Evolutionary conservation across 208 protist genomes (phyloP).

Genomic region (Trichomonas gallinae): DNA sequence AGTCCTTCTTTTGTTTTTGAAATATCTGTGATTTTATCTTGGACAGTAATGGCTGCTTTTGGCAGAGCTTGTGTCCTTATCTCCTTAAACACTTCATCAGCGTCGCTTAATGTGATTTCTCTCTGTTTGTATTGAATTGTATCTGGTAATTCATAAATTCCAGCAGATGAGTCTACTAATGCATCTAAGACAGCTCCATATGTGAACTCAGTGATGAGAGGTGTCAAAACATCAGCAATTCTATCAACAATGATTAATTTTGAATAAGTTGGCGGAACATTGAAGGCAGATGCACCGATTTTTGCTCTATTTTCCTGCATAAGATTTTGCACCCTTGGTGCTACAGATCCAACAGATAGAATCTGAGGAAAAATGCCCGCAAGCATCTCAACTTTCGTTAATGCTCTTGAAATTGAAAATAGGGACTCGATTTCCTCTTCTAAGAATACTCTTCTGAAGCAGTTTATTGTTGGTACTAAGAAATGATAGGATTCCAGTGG

Average conservation of each 20-base stretch:
- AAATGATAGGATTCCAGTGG: background rate
- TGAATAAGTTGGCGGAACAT: background rate
- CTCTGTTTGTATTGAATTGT: background rate
- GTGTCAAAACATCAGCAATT: background rate
- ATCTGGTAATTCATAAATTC: background rate
- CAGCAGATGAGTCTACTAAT: background rate
- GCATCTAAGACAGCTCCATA: background rate
- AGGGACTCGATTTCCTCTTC: background rate
- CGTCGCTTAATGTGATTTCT: background rate
- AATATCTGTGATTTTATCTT: background rate
- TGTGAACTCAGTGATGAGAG: background rate
- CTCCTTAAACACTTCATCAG: background rate
- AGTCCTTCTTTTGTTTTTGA: background rate
- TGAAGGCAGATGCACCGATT: background rate
- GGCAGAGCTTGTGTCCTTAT: background rate
- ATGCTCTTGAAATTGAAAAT: background rate
- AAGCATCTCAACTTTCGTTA: background rate
- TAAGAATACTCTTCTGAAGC: background rate
- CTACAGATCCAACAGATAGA: background rate
- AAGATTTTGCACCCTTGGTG: background rate
- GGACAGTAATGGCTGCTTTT: background rate
- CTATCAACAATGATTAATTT: background rate
- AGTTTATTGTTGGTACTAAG: background rate
- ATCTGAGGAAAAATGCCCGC: background rate
- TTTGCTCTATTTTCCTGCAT: background rate